Evolutionary conservation across 139 green algal genomes (phyloP).

Genomic region (Asterochloris sp.): DNA sequence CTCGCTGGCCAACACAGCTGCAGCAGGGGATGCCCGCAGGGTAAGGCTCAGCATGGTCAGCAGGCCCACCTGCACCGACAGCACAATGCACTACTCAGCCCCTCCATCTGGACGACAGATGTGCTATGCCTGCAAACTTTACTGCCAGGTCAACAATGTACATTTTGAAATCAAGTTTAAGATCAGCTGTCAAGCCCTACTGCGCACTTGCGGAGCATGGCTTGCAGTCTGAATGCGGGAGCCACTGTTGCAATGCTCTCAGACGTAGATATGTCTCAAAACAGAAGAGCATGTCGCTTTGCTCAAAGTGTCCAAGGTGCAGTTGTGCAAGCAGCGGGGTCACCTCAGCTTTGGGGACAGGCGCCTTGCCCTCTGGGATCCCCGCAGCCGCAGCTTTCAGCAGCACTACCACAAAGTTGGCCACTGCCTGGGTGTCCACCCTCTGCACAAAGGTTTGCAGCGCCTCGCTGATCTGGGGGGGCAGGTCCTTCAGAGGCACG

Average conservation of each 20-base stretch:
- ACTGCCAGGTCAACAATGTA: too few species aligned
- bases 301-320: neutral
- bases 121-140: too few species aligned
- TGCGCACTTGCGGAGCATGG: neutral
- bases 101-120: too few species aligned
- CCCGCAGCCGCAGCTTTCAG: conserved; percentile 6
- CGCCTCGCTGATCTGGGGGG: neutral
- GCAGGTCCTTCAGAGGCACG: conserved; percentile 12
- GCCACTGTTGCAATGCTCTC: neutral
- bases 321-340: neutral
- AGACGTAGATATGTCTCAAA: neutral
- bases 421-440: conserved; percentile 4
- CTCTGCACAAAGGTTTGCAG: neutral
- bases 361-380: conserved; percentile 13
- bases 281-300: neutral
- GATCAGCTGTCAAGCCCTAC: too few species aligned
- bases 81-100: neutral
- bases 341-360: conserved; percentile 18
- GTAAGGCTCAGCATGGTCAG: conserved; percentile 21
- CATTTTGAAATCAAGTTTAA: too few species aligned
- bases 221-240: neutral
- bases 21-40: conserved; percentile 26
- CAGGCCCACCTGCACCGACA: conserved; percentile 21
- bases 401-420: conserved; percentile 1
- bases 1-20: conserved; percentile 15